A percentile compares a stretch with the other conserved stretches of the same genome.
phyloP scores from a whole-genome alignment of 495 filamentous ascomycete species.

The Immersiella caudata region DNA sequence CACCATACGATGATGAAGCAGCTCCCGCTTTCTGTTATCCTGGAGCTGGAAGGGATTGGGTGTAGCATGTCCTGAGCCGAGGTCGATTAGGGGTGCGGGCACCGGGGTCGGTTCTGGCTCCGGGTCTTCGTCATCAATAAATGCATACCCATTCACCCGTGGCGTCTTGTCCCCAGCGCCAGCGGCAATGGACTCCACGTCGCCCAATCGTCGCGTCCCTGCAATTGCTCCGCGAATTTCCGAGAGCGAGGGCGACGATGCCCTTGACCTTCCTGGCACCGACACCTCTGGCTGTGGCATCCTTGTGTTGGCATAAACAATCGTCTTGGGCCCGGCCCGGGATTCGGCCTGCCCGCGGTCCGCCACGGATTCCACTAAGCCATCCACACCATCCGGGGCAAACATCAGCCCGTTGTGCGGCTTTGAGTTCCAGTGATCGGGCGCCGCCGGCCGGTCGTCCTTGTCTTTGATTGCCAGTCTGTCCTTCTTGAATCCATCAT shows the following conservation, averaged over 20 bases:
- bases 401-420: slow-evolving; percentile 92
- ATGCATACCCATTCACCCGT: slow-evolving; percentile 87
- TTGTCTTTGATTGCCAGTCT: slow-evolving; percentile 60
- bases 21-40: slow-evolving; percentile 76
- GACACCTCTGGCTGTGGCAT: slow-evolving; percentile 52
- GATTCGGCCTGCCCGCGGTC: slow-evolving; percentile 71
- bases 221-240: slow-evolving; percentile 85
- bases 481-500: slow-evolving; percentile 57
- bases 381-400: slow-evolving; percentile 71
- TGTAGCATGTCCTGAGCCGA: slow-evolving; percentile 62
- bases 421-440: slow-evolving; percentile 72
- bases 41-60: slow-evolving; percentile 83
- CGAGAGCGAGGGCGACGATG: slow-evolving; percentile 79
- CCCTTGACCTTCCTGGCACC: slow-evolving; percentile 42
- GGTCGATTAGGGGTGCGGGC: slow-evolving; percentile 41
- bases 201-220: slow-evolving; percentile 64
- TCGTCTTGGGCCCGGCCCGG: slow-evolving; percentile 72
- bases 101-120: slow-evolving; percentile 39
- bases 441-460: slow-evolving; percentile 73
- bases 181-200: slow-evolving; percentile 66
- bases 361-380: slow-evolving; percentile 63
- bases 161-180: slow-evolving; percentile 75
- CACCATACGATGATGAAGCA: slow-evolving; percentile 87
- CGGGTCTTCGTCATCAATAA: slow-evolving; percentile 80
- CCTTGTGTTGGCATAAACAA: slow-evolving; percentile 83